Base-by-base conservation (phyloP, 2,329 filamentous ascomycete genomes). In the Penicillium griseofulvum region DNA sequence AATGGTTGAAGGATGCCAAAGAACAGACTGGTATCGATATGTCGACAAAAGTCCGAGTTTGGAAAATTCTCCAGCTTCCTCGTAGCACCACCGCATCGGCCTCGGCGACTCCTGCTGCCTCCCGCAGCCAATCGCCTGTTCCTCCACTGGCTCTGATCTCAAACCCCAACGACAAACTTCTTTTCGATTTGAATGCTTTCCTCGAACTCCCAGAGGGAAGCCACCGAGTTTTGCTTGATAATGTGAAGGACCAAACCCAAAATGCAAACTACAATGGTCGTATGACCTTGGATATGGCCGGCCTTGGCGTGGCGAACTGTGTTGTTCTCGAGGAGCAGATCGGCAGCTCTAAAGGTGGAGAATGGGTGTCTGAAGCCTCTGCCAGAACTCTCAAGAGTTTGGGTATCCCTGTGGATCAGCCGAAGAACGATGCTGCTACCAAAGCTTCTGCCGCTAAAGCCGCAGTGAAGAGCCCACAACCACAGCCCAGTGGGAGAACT, bases 281-380 rank as follows among this genome's bases (percentile, higher is more conserved):
- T 22, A 80, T 84, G 56, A 85, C 83, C 1, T 74, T 97, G 45
- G 82, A 83, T 39, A 76, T 85, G 51, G 82, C 86, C 47, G 86
- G 87, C 1, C 78, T 97, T 22, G 83, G 81, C n/a, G 83, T 85
- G 31, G 87, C 90, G 58, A 85, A 90, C 66, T 84, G 87, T 4
- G 81, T 97, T 47, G 85, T 96, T n/a, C 77, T 97, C 5, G 93
- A 97, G 69, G 91, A 96, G 70, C 81, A 87, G 58, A 79, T 87
- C 44, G 81, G 83, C 12, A 78, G 60, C 16, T 41, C 76, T 38
- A 78, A 66, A 12, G 80, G 80, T 46, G 80, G 80, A 17, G 83
- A 85, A 58, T 86, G 82, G 73, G 70, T 78, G 5, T 84, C 82
- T 1, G 81, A 80, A 54, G 73, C 67, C 19, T 75, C 74, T 45